These are phyloP conservation scores for Citrus maxima DNA, from an alignment of 345 rosid species.

Conservation along the genomic window DNA sequence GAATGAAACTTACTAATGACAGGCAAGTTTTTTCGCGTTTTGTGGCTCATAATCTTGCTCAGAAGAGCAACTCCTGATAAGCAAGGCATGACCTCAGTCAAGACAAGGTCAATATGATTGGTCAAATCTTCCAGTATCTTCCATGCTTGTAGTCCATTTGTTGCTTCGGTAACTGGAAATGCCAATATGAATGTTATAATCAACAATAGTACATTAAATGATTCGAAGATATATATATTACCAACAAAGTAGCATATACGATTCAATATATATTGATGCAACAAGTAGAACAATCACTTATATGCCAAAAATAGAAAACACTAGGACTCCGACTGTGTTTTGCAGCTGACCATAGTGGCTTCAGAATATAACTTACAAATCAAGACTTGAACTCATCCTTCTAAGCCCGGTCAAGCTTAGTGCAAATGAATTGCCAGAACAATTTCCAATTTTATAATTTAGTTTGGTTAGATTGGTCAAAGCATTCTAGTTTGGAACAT, in stretches of 20 bases:
- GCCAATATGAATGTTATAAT: not conserved
- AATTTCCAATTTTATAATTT: not conserved
- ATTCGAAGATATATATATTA: not conserved
- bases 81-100: constrained; percentile 58
- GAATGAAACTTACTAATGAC: constrained; percentile 46
- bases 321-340: not conserved
- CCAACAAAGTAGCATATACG: not conserved
- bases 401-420: not conserved
- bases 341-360: not conserved
- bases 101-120: constrained; percentile 50
- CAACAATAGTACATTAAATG: not conserved
- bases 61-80: constrained; percentile 58
- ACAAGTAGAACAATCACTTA: not conserved
- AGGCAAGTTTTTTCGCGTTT: constrained; percentile 47
- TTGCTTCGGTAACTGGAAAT: constrained; percentile 43
- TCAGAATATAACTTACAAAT: not conserved
- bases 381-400: not conserved
- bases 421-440: not conserved
- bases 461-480: not conserved
- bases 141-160: constrained; percentile 68
- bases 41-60: constrained; percentile 55
- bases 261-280: not conserved
- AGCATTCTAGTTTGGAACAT: not conserved
- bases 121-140: constrained; percentile 45
- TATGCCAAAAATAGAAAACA: not conserved